These are phyloP conservation scores for Fusarium nanum DNA, from an alignment of 2,329 filamentous ascomycete species.

Conservation along the genomic window DNA sequence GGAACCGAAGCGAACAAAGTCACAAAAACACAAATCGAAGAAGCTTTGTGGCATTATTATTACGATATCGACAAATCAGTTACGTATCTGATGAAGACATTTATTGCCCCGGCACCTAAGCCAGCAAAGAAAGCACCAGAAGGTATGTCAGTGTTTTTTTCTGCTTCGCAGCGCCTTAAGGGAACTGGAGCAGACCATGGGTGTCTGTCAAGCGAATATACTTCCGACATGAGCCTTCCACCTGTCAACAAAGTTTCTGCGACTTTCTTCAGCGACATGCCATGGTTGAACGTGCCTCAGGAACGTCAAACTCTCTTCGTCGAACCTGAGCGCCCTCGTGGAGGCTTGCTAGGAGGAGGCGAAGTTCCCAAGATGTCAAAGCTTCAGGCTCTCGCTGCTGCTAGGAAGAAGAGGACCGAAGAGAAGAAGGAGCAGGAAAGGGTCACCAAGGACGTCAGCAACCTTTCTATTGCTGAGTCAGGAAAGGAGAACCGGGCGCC, in stretches of 20 bases:
- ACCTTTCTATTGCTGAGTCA: constrained; percentile 49
- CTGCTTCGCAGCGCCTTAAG: constrained; percentile 44
- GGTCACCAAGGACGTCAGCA: constrained; percentile 47
- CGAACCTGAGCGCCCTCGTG: constrained; percentile 64
- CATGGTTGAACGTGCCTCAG: constrained; percentile 81
- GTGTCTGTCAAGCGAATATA: constrained; percentile 27
- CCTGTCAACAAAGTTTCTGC: constrained; percentile 48
- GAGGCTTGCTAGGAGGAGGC: constrained; percentile 82
- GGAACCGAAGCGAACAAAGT: constrained; percentile 68
- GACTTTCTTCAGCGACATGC: constrained; percentile 83
- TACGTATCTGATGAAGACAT: constrained; percentile 78
- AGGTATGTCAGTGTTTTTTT: constrained; percentile 57
- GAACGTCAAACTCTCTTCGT: constrained; percentile 74
- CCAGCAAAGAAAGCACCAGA: constrained; percentile 56
- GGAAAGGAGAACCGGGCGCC: constrained; percentile 47
- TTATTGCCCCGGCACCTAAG: constrained; percentile 60
- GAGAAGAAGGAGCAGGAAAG: constrained; percentile 61
- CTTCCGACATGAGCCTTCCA: constrained; percentile 30
- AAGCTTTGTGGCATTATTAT: constrained; percentile 95
- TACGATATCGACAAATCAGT: constrained; percentile 91
- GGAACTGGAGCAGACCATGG: constrained; percentile 50
- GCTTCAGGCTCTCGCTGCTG: constrained; percentile 87
- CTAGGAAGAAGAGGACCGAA: constrained; percentile 83
- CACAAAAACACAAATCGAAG: constrained; percentile 77
- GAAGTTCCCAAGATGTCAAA: constrained; percentile 83